These are phyloP conservation scores for Aristolochia fimbriata DNA, from an alignment of 164 flowering plant species.

Conservation along the genomic window DNA sequence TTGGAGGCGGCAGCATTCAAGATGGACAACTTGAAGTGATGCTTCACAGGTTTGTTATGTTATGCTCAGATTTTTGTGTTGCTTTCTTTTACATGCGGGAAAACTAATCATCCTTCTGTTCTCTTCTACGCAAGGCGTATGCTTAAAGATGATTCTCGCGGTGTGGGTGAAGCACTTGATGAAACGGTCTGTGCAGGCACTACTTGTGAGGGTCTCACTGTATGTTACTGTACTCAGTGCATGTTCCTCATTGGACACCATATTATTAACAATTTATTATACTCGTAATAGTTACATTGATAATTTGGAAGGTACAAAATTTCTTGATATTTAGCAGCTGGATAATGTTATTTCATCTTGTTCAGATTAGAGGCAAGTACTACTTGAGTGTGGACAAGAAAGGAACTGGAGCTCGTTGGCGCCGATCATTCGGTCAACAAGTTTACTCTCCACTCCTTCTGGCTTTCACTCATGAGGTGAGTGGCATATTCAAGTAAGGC, in stretches of 20 bases:
- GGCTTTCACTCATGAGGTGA: slow-evolving; percentile 73
- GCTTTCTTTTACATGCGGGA: not conserved
- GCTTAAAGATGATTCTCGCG: slow-evolving; percentile 52
- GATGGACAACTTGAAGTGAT: slow-evolving; percentile 83
- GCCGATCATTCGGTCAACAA: slow-evolving; percentile 66
- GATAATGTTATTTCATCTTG: not conserved
- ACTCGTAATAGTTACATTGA: no score
- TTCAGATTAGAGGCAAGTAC: slow-evolving; percentile 70
- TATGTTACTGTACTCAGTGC: slow-evolving; percentile 11
- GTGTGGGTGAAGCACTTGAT: slow-evolving; percentile 73
- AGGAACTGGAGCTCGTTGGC: slow-evolving; percentile 68
- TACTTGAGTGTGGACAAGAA: slow-evolving; percentile 45
- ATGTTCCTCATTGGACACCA: not conserved
- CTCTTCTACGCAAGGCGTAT: slow-evolving; percentile 34
- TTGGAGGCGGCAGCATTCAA: slow-evolving; percentile 69
- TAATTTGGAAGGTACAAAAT: no score
- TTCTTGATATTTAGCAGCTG: no score
- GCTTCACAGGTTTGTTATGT: slow-evolving; percentile 61
- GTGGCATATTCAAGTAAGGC: slow-evolving; percentile 1
- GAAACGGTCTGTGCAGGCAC: slow-evolving; percentile 48
- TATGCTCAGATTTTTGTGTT: not conserved
- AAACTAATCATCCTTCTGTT: not conserved
- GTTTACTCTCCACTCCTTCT: slow-evolving; percentile 71
- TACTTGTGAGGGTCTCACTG: slow-evolving; percentile 68
- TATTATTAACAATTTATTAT: no score